Base-by-base conservation (phyloP, 129 eudicot genomes). In the Heracleum sosnowskyi region DNA sequence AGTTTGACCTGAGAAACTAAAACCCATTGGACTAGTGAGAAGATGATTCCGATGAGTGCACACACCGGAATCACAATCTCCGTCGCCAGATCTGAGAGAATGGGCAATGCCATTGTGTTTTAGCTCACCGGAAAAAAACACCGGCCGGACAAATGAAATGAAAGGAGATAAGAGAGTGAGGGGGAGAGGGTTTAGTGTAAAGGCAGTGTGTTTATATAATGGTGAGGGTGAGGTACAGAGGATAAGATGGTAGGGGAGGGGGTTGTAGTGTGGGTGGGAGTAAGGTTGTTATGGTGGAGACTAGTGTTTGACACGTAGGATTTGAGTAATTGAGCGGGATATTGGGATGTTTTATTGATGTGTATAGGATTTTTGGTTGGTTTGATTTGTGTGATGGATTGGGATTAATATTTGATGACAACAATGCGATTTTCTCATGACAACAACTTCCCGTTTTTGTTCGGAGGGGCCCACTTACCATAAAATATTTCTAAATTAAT, bases 61-160 rank as follows among this genome's bases (percentile, higher is more conserved):
- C 97, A 93, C 2, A 84, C 90, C 72, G 98, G 98, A 82, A 93
- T 91, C 34, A 88, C 78, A 4, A 93, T 88, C 80, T 93, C 89
- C 34, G 98, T 84, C 20, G 85, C 97, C 28, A 93, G 91, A 87
- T 93, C 98, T 82, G 98, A 81, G 24, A 93, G 77, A 77, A 93
- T 55, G 77, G 81, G 77, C 90, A 83, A 41, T 84, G 68, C 76
- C 91, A 90, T 84, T 45, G 75, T 79, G 18, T 1, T 4, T 12
- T 0, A 11, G 7, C 69, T 86, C 83, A 41, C 87, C 92, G 84
- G 89, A 85, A 85, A 63, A 79, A 80, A 64, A 77, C 31, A 74
- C 80, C 79, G 80, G 69, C 33, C 45, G 15, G 69, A 24, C n/a
- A n/a, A 75, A 35, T 4, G 7, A 42, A 73, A 16, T 2, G 57